Evolutionary conservation across 768 basidiomycete genomes (phyloP), one percentile per base, ranked within the genome.

Genomic region (Tephrocybe sp.): DNA sequence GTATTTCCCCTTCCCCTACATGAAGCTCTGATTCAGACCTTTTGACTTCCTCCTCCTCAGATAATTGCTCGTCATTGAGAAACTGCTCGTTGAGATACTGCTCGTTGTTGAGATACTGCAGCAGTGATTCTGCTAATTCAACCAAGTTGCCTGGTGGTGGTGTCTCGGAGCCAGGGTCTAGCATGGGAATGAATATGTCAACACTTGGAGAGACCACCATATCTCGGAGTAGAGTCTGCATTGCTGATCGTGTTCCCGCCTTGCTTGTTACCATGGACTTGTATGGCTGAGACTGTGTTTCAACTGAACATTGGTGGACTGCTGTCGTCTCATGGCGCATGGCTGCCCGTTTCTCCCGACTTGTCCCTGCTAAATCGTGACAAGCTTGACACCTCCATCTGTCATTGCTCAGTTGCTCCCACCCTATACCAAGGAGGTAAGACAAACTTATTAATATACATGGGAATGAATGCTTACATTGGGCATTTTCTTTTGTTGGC

Each of bases 311-410:
- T 27, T 11, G 25, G 28, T 47, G 45, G 5, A 16, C 27, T 6
- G 25, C 24, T 4, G 45, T 38, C 24, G 12, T 18, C 25, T 47
- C 35, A 38, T 47, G 45, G 8, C 32, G 35, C 3, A 37, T 22
- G 11, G 45, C 45, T 11, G 16, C 5, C 9, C 45, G 21, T 36
- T 36, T 36, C 16, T 47, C 45, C 19, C 22, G 35, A 27, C 45
- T 25, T 35, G 15, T n/a, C 6, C 8, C 24, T 30, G 41, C n/a
- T 6, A 16, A 27, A 37, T 47, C 21, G 24, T 47, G 24, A 16
- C 45, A 47, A 11, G 37, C 35, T 26, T n/a, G 15, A 21, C 45
- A 47, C n/a, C 34, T 47, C 45, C 45, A 47, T 47, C 28, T 47
- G n/a, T 11, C 15, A 9, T 8, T 19, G 25, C 37, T 19, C 22